Conservation (phyloP, 2,329 filamentous ascomycete species). For the Zymoseptoria crescenta region DNA sequence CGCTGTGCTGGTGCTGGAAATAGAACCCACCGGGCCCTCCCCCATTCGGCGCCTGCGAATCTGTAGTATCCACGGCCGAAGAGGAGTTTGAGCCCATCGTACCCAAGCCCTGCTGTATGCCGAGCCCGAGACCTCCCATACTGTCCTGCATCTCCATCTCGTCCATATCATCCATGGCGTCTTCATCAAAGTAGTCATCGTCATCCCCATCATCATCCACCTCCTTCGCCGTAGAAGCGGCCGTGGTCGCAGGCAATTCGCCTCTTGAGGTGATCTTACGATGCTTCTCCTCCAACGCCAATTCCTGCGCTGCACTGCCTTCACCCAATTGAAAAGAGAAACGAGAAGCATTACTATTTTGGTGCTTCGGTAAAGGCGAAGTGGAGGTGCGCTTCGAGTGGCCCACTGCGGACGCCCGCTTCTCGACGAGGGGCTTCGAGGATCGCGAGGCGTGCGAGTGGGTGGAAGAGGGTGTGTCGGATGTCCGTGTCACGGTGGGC, state of each 20-base stretch:
- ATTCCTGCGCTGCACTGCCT: conserved; percentile 56
- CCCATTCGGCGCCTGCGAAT: not conserved
- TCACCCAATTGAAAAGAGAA: conserved; percentile 77
- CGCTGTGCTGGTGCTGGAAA: not conserved
- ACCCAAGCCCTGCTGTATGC: not conserved
- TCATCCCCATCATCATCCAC: conserved; percentile 26
- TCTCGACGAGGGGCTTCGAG: conserved; percentile 22
- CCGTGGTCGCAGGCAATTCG: conserved; percentile 6
- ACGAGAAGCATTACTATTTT: conserved; percentile 61
- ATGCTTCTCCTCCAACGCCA: conserved; percentile 64
- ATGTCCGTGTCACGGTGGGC: not conserved
- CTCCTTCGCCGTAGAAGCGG: conserved; percentile 4
- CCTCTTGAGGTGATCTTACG: conserved; percentile 15
- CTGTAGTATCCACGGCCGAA: not conserved
- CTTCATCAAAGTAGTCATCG: conserved; percentile 33
- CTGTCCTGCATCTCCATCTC: conserved; percentile 35
- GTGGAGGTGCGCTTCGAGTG: conserved; percentile 16
- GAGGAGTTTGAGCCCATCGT: not conserved
- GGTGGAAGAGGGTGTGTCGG: conserved; percentile 10
- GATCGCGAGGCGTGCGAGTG: not conserved
- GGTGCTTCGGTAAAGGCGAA: conserved; percentile 32
- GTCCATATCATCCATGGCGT: conserved; percentile 39
- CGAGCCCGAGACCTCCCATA: not conserved
- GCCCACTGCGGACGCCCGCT: conserved; percentile 24
- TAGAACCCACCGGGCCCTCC: not conserved